phyloP scores from a whole-genome alignment of 2,329 filamentous ascomycete genomes.

The Claviceps capensis region DNA sequence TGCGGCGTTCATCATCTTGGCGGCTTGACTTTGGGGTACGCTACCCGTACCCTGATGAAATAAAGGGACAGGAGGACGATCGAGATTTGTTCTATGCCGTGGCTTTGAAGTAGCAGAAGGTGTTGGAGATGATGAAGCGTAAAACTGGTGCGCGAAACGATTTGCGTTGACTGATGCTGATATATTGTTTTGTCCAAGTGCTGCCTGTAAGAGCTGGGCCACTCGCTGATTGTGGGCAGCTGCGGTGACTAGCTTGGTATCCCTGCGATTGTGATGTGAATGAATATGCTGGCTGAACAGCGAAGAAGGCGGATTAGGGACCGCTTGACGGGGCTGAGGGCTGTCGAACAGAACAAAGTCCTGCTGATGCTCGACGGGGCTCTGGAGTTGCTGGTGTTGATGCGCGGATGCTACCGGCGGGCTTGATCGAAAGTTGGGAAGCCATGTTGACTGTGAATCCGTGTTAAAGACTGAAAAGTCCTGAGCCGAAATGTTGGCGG shows the following conservation, averaged over 20 bases:
- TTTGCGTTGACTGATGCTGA: constrained; percentile 41
- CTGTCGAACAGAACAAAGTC: constrained; percentile 70
- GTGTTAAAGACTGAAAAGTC: constrained; percentile 68
- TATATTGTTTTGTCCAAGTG: constrained; percentile 34
- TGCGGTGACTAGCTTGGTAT: constrained; percentile 20
- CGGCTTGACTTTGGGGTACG: constrained; percentile 26
- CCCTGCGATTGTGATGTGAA: constrained; percentile 32
- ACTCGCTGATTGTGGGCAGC: constrained; percentile 44
- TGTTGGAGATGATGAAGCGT: constrained; percentile 52
- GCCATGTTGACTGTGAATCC: constrained; percentile 73
- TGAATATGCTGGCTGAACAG: constrained; percentile 30
- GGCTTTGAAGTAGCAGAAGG: constrained; percentile 45
- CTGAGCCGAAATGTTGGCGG: constrained; percentile 48
- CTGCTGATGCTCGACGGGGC: constrained; percentile 40
- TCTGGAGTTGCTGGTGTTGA: constrained; percentile 39
- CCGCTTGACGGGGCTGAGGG: constrained; percentile 23
- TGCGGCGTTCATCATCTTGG: constrained; percentile 32
- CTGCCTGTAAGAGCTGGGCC: constrained; percentile 42
- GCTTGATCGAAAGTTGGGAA: constrained; percentile 52
- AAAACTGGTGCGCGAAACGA: constrained; percentile 48
- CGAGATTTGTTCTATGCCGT: constrained; percentile 27
- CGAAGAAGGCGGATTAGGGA: constrained; percentile 24
- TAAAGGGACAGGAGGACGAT: constrained; percentile 57
- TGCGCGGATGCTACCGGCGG: constrained; percentile 49
- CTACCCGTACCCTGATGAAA: constrained; percentile 49